Evolutionary conservation across 768 basidiomycete species (phyloP).

Genomic region (Harrya chromipes): DNA sequence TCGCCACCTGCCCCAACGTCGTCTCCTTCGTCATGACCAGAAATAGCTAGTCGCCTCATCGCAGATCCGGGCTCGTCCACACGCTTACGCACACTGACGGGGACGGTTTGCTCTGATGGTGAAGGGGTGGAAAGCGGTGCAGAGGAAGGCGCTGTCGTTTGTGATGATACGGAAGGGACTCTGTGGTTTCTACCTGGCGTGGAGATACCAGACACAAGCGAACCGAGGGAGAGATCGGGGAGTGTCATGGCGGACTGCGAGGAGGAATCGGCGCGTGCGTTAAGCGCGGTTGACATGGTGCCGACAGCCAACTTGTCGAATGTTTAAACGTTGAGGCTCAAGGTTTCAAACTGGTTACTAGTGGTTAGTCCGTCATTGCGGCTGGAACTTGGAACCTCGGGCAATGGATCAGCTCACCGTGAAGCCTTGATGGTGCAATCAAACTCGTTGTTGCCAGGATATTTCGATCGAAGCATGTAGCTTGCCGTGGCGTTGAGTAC

Average conservation of each 20-base stretch:
- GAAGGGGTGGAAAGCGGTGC: conserved; percentile 50
- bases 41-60: conserved; percentile 37
- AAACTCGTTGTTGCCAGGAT: not conserved
- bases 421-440: not conserved
- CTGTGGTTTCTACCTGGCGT: conserved; percentile 47
- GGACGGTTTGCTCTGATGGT: conserved; percentile 34
- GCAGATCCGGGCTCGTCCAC: conserved; percentile 40
- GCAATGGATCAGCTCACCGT: conserved; percentile 7
- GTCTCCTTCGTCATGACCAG: conserved; percentile 34
- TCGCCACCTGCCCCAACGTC: conserved; percentile 41
- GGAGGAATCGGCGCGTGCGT: conserved; percentile 39
- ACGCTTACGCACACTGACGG: conserved; percentile 35
- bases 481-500: not conserved
- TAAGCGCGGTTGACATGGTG: conserved; percentile 44
- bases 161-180: conserved; percentile 48
- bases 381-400: not conserved
- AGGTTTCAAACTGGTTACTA: not conserved
- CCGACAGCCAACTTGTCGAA: not conserved
- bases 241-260: conserved; percentile 43
- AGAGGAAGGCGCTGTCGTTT: conserved; percentile 51
- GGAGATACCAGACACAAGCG: conserved; percentile 50
- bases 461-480: not conserved
- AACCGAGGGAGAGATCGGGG: conserved; percentile 62
- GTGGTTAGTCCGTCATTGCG: not conserved
- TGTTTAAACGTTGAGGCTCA: too few relatives aligned